Base-by-base conservation (phyloP, 257 asterid species). In the Vinca minor region DNA sequence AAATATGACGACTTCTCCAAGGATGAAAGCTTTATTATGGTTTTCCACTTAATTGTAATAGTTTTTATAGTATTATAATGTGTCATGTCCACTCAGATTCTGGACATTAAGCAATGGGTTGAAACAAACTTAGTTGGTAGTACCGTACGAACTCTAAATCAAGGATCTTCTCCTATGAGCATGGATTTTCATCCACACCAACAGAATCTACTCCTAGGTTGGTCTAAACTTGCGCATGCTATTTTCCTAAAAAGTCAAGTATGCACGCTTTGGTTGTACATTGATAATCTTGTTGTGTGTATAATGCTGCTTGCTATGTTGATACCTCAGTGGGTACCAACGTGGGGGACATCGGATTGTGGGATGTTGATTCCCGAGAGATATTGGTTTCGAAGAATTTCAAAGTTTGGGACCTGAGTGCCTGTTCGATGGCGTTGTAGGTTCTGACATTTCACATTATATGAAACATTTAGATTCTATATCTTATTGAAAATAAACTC, bases 151-250 rank as follows among this genome's bases (percentile, higher is more conserved):
- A 83, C 86, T 45, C 69, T 91, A 76, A 85, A 83, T 75, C 98
- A 91, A 71, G 98, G 98, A 58, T 86, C 98, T 60, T 81, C 95
- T 73, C 93, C 94, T 65, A 91, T 78, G 88, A 88, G 98, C 91
- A 84, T 88, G 96, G 98, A 91, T 81, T 91, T 91, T 70, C 98
- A 91, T 79, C 95, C 98, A 67, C 69, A 74, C 58, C 94, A 86
- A 59, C 96, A 88, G 69, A 91, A 86, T n/a, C 62, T 91, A 23
- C 98, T 91, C 74, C 85, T 91, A 58, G 96, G 98, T 91, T 73
- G 62, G 77, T 70, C 77, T 63, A 60, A 31, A 34, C 57, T 18
- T 28, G 72, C 25, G 29, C 48, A 70, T 57, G 32, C 44, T 64
- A 25, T 61, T 25, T 63, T 42, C 49, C 20, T 29, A 29, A 15